Percentiles rank a stretch among this genome's conserved stretches.
Conservation (phyloP, 2,329 filamentous ascomycete genomes). For the Colletotrichum sp. region DNA sequence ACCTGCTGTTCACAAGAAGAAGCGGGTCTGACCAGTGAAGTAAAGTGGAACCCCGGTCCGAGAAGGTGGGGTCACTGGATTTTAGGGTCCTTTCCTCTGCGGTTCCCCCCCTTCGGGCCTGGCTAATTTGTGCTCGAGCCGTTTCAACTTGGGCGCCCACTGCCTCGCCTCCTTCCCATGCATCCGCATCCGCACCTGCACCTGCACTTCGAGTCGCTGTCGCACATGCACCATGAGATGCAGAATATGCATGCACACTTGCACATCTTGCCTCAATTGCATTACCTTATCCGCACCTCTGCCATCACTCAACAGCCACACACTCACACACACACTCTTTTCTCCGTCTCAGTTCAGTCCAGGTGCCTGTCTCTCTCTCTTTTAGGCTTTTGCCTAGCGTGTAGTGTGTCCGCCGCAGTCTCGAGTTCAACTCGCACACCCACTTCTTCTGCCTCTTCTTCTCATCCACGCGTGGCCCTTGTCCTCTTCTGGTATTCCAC, state of each 20-base stretch:
- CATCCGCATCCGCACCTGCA: not conserved
- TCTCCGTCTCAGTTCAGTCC: not conserved
- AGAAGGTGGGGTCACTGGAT: not conserved
- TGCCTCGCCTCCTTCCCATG: slow-evolving; percentile 3
- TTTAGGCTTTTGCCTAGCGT: not conserved
- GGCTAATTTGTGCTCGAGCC: slow-evolving; percentile 9
- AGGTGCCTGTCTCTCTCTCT: not conserved
- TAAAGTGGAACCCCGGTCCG: not conserved
- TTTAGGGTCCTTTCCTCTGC: not conserved
- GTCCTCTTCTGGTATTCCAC: not conserved
- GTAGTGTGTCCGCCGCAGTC: not conserved
- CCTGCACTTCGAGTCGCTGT: not conserved
- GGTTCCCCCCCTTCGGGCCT: not conserved
- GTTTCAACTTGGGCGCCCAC: slow-evolving; percentile 11
- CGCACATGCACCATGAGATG: not conserved
- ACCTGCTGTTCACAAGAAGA: not conserved
- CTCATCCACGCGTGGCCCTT: not conserved
- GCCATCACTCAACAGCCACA: not conserved
- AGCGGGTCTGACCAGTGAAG: not conserved
- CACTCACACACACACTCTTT: not conserved
- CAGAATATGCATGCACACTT: slow-evolving; percentile 7
- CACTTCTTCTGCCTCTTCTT: not conserved
- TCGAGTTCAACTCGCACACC: not conserved
- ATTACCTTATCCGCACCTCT: not conserved
- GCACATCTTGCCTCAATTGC: slow-evolving; percentile 3